A percentile compares a stretch with the other conserved stretches of the same genome.
These are phyloP conservation scores for Trametes versicolor DNA, from an alignment of 1,284 basidiomycete genomes.

Conservation along the genomic window DNA sequence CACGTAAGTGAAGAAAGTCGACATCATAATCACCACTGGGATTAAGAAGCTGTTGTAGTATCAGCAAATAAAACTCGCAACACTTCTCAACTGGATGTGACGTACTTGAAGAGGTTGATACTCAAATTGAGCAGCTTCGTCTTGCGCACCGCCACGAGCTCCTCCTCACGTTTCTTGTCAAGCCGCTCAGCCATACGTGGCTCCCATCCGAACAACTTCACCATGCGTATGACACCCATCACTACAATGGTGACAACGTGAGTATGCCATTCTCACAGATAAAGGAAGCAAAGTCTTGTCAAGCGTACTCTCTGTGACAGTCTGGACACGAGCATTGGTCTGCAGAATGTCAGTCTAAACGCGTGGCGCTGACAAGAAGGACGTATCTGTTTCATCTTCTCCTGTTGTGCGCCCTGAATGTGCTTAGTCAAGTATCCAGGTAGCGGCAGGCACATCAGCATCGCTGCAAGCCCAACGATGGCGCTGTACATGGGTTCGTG, in stretches of 20 bases:
- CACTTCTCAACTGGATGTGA: neutral
- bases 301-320: conserved; percentile 57
- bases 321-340: conserved; percentile 61
- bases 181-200: conserved; percentile 54
- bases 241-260: conserved; percentile 25
- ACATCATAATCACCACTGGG: conserved; percentile 72
- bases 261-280: too few relatives aligned
- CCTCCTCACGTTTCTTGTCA: conserved; percentile 61
- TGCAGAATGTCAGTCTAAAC: conserved; percentile 29
- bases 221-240: conserved; percentile 55
- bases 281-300: neutral
- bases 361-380: too few relatives aligned
- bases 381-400: conserved; percentile 47
- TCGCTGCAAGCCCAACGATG: conserved; percentile 61
- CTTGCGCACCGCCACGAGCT: conserved; percentile 59
- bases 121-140: conserved; percentile 24
- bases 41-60: conserved; percentile 60
- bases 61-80: neutral
- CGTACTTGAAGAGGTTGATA: conserved; percentile 27
- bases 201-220: conserved; percentile 54
- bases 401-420: conserved; percentile 44
- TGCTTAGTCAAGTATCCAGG: conserved; percentile 50
- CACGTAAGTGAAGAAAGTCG: conserved; percentile 73
- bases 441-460: conserved; percentile 65
- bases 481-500: conserved; percentile 42